Percentiles rank a stretch among this genome's conserved stretches.
Conservation (phyloP, 2,329 filamentous ascomycete genomes). For the Cytospora schulzeri region DNA sequence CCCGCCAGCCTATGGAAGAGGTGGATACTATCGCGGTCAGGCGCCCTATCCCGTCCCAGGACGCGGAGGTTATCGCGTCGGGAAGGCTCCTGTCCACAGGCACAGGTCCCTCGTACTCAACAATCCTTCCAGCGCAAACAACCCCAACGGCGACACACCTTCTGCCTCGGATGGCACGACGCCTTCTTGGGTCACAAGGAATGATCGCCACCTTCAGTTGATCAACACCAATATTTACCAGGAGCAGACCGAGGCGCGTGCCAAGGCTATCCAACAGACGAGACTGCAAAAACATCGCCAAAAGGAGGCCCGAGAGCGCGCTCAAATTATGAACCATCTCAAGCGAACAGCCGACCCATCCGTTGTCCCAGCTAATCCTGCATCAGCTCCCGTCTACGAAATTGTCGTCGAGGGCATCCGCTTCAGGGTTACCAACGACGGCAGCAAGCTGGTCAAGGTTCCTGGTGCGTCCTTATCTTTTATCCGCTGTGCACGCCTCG, state of each 20-base stretch:
- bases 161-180: conserved; percentile 37
- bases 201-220: conserved; percentile 76
- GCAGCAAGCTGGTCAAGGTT: conserved; percentile 78
- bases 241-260: conserved; percentile 68
- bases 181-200: conserved; percentile 68
- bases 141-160: conserved; percentile 33
- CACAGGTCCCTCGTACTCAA: conserved; percentile 68
- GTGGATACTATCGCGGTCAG: conserved; percentile 30
- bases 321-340: conserved; percentile 54
- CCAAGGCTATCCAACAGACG: conserved; percentile 73
- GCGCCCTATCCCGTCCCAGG: conserved; percentile 37
- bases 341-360: conserved; percentile 38
- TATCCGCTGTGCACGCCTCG: neutral
- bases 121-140: conserved; percentile 36
- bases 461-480: conserved; percentile 53
- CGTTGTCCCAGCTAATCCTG: conserved; percentile 34
- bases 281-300: conserved; percentile 58
- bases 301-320: conserved; percentile 60
- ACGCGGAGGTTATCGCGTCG: conserved; percentile 40
- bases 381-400: conserved; percentile 53
- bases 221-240: conserved; percentile 81
- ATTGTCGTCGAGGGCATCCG: conserved; percentile 71
- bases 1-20: conserved; percentile 15
- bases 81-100: conserved; percentile 43
- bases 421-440: conserved; percentile 73